Evolutionary conservation across 192 early-diverging fungal species (phyloP), one percentile per base, ranked within the genome.

Genomic region (Phycomyces blakesleeanus): DNA sequence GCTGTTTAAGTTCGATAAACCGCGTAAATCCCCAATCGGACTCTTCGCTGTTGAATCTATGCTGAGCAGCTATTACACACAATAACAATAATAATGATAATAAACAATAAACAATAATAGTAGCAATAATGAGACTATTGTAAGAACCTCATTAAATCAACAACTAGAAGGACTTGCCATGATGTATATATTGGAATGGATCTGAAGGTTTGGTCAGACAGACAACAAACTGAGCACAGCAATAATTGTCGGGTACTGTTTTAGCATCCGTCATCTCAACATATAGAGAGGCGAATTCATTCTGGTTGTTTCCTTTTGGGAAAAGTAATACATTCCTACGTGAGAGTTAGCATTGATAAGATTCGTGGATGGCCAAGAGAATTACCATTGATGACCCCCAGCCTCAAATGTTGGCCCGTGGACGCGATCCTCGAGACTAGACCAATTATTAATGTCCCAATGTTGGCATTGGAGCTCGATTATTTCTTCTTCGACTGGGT

Each of bases 1-100:
- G 53, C 59, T 67, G 60, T 14, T 81, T 74, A 11, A 86, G 53
- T 22, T 87, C 79, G 24, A 86, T 72, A 62, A 94, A 88, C 18
- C 81, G 81, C 37, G 90, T 93, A 72, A 98, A 99, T 0, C 97
- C 97, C 97, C 97, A 99, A 73, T 99, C 97, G 1, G 85, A 70
- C 64, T 94, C 93, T 3, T 87, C 82, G 10, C 83, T 75, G 41
- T 73, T 85, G 68, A 92, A 98, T 54, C 97, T 81, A 74, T 99
- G 95, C 37, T 87, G 76, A 8, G 94, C 83, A 63, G 51, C 72
- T 80, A 57, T 14, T 56, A 42, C 16, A 56, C 16, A 51, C 41
- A 20, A 49, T 57, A 22, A 61, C 6, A 50, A 44, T 20, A 29
- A 16, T 9, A 27, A 14, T 41, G 40, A 41, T 41, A 41, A n/a